phyloP scores from a whole-genome alignment of 305 asterid genomes.

The Fraxinus paxiana region DNA sequence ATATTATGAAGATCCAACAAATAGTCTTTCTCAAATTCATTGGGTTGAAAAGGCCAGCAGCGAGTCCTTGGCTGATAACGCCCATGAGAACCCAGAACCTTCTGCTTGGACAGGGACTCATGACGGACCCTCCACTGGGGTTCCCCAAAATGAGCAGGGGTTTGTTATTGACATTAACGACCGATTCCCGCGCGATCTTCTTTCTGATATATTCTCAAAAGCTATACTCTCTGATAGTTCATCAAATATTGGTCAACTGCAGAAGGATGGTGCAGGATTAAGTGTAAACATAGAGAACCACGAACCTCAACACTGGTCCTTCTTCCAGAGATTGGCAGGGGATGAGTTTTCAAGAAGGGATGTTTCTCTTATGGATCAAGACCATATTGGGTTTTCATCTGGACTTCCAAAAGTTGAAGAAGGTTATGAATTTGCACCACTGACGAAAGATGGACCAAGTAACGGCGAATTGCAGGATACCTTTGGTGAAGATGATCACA shows the following conservation, averaged over 20 bases:
- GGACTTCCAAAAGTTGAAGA: slow-evolving; percentile 44
- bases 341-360: slow-evolving; percentile 60
- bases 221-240: slow-evolving; percentile 51
- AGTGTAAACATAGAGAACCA: slow-evolving; percentile 68
- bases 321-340: slow-evolving; percentile 71
- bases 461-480: slow-evolving; percentile 33
- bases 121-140: slow-evolving; percentile 36
- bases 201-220: slow-evolving; percentile 71
- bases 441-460: slow-evolving; percentile 33
- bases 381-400: slow-evolving; percentile 50
- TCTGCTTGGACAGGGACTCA: slow-evolving; percentile 30
- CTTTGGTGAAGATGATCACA: slow-evolving; percentile 35
- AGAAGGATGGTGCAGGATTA: slow-evolving; percentile 59
- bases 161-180: slow-evolving; percentile 76
- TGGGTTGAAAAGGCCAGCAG: slow-evolving; percentile 32
- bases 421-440: slow-evolving; percentile 47
- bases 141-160: slow-evolving; percentile 52
- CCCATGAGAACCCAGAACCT: slow-evolving; percentile 37
- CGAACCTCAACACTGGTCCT: slow-evolving; percentile 81
- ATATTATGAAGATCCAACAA: slow-evolving; percentile 33
- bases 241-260: slow-evolving; percentile 42
- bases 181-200: slow-evolving; percentile 67
- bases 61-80: slow-evolving; percentile 31
- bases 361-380: slow-evolving; percentile 73
- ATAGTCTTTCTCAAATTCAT: slow-evolving; percentile 25